These are phyloP conservation scores for Ascochyta lentis DNA, from an alignment of 2,329 filamentous ascomycete genomes.

Conservation along the genomic window DNA sequence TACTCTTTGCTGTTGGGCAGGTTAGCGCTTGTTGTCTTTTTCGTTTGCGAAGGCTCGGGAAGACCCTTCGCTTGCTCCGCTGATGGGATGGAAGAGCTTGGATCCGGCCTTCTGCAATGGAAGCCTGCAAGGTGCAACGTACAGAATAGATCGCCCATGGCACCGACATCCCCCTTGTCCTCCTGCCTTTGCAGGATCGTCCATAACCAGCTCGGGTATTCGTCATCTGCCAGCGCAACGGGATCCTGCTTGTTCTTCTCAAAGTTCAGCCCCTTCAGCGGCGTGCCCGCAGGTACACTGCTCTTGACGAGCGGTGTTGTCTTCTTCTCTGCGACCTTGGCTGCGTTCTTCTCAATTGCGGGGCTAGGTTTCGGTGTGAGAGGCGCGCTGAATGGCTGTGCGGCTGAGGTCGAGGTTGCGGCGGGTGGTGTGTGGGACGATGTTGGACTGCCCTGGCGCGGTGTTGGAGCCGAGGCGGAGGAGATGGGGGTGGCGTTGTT, in stretches of 20 bases:
- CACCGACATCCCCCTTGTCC: constrained; percentile 60
- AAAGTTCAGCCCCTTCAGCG: constrained; percentile 78
- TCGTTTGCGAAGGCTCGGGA: no score
- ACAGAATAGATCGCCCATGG: constrained; percentile 80
- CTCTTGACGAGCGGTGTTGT: constrained; percentile 43
- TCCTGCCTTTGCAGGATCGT: constrained; percentile 68
- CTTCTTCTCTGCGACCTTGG: constrained; percentile 38
- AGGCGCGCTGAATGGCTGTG: constrained; percentile 55
- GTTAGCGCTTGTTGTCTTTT: not conserved
- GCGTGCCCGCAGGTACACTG: constrained; percentile 70
- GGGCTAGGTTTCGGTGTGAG: constrained; percentile 36
- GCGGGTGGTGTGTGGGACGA: constrained; percentile 38
- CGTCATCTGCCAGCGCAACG: constrained; percentile 73
- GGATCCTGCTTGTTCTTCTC: constrained; percentile 76
- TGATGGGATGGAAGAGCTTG: no score
- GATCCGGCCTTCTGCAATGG: not conserved
- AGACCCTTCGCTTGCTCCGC: no score
- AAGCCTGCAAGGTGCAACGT: constrained; percentile 49
- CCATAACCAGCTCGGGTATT: constrained; percentile 86
- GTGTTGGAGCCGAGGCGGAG: constrained; percentile 33
- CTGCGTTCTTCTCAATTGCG: constrained; percentile 32
- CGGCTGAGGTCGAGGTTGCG: constrained; percentile 54
- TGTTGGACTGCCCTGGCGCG: constrained; percentile 37
- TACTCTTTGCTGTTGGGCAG: constrained; percentile 66
- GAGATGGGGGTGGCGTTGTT: constrained; percentile 37